Evolutionary conservation across 441 rosid genomes (phyloP).

Genomic region (Aleurites moluccanus): DNA sequence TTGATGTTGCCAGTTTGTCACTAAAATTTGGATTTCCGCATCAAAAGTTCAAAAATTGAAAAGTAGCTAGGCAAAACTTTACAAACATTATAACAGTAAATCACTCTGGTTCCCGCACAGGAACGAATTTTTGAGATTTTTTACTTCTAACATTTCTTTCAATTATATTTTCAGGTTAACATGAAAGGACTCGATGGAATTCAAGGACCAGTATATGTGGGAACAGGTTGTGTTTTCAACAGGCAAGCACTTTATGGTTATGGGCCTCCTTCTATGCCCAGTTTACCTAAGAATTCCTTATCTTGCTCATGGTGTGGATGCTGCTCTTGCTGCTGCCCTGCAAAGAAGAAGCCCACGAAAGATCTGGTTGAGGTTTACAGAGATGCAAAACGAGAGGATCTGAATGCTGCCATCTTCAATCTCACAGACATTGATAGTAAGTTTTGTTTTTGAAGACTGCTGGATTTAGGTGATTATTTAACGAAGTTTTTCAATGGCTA

Average conservation of each 20-base stretch:
- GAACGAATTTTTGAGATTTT: slow-evolving; percentile 7
- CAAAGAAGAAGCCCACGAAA: slow-evolving; percentile 60
- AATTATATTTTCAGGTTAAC: slow-evolving; percentile 60
- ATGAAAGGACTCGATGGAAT: slow-evolving; percentile 96
- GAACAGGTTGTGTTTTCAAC: slow-evolving; percentile 89
- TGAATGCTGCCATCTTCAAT: slow-evolving; percentile 89
- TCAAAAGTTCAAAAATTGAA: not conserved
- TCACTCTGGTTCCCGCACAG: not conserved
- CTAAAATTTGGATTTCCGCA: not conserved
- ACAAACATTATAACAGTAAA: not conserved
- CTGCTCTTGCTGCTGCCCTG: slow-evolving; percentile 66
- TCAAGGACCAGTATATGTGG: slow-evolving; percentile 95
- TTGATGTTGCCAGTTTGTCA: not conserved
- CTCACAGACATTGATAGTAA: slow-evolving; percentile 85
- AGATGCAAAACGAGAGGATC: slow-evolving; percentile 83
- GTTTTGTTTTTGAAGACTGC: slow-evolving; percentile 24
- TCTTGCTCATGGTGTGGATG: slow-evolving; percentile 58
- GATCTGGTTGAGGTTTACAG: slow-evolving; percentile 69
- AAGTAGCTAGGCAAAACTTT: not conserved
- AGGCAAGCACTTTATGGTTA: slow-evolving; percentile 97
- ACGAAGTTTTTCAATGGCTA: slow-evolving; percentile 7
- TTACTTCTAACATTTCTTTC: slow-evolving; percentile 20
- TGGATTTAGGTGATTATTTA: slow-evolving; percentile 13
- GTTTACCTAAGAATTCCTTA: slow-evolving; percentile 52
- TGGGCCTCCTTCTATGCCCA: slow-evolving; percentile 79